phyloP scores from a whole-genome alignment of 352 stramenopile species.

The Globisporangium paddicum region DNA sequence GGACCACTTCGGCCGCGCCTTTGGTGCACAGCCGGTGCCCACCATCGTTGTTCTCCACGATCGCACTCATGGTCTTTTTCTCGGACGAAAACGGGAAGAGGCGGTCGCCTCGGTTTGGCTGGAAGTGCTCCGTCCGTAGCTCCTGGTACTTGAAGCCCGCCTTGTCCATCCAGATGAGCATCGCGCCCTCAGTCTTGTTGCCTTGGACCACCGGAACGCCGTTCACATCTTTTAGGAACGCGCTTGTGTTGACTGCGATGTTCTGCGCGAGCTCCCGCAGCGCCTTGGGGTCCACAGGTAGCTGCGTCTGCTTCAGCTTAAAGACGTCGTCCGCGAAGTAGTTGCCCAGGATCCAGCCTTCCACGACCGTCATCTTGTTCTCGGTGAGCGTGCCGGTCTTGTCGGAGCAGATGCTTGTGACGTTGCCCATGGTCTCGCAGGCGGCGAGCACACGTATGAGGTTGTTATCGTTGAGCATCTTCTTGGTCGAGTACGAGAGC shows the following conservation, averaged over 20 bases:
- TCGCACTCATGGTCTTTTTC: slow-evolving; percentile 77
- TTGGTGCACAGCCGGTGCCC: slow-evolving; percentile 58
- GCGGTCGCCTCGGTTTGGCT: slow-evolving; percentile 46
- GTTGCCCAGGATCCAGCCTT: slow-evolving; percentile 76
- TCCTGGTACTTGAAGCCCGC: slow-evolving; percentile 53
- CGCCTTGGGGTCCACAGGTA: slow-evolving; percentile 32
- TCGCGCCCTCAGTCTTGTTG: slow-evolving; percentile 82
- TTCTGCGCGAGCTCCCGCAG: slow-evolving; percentile 46
- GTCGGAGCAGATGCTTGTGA: slow-evolving; percentile 98
- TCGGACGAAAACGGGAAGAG: slow-evolving; percentile 80
- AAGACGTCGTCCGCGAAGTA: slow-evolving; percentile 50
- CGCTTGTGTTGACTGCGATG: slow-evolving; percentile 71
- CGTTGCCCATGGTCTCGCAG: slow-evolving; percentile 98
- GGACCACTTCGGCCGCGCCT: slow-evolving; percentile 71
- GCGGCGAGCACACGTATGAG: slow-evolving; percentile 96
- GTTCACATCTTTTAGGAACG: slow-evolving; percentile 56
- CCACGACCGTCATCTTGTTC: slow-evolving; percentile 98
- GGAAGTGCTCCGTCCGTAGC: slow-evolving; percentile 47
- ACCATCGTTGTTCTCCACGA: slow-evolving; percentile 39
- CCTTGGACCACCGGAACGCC: slow-evolving; percentile 43
- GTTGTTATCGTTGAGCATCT: slow-evolving; percentile 99
- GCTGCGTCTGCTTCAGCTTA: slow-evolving; percentile 25
- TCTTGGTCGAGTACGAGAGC: slow-evolving; percentile 95
- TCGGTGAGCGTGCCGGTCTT: slow-evolving; percentile 97
- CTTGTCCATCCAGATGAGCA: slow-evolving; percentile 71